A percentile compares a stretch with the other conserved stretches of the same genome.
Conservation (phyloP, 1,284 basidiomycete species). For the Athelia sp. region DNA sequence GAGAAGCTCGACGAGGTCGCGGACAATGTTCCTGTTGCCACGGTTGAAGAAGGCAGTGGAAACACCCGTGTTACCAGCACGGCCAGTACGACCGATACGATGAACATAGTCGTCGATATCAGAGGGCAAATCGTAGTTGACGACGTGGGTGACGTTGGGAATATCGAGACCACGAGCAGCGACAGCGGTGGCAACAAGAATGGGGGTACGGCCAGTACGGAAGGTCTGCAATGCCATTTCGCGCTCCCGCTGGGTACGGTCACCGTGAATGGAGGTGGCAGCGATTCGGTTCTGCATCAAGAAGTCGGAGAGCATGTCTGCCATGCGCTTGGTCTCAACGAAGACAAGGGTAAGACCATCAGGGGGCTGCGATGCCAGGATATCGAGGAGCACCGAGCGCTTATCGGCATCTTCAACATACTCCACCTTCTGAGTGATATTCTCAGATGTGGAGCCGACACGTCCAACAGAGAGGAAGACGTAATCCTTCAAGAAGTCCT, state of each 20-base stretch:
- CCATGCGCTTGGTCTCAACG: slow-evolving; percentile 99
- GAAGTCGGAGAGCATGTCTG: slow-evolving; percentile 97
- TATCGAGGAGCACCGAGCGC: slow-evolving; percentile 93
- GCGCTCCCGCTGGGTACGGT: slow-evolving; percentile 96
- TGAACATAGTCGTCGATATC: slow-evolving; percentile 99
- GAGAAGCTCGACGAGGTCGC: slow-evolving; percentile 89
- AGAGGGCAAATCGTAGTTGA: slow-evolving; percentile 98
- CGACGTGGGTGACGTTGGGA: slow-evolving; percentile 97
- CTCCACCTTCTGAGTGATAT: slow-evolving; percentile 99
- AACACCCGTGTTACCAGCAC: slow-evolving; percentile 97
- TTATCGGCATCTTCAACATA: slow-evolving; percentile 98
- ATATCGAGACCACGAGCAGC: slow-evolving; percentile 99
- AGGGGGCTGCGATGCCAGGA: slow-evolving; percentile 76
- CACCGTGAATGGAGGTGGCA: slow-evolving; percentile 97
- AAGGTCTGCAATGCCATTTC: slow-evolving; percentile 95
- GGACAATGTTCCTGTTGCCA: slow-evolving; percentile 87
- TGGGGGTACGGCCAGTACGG: slow-evolving; percentile 90
- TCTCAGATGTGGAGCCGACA: slow-evolving; percentile 98
- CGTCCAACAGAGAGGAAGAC: slow-evolving; percentile 98
- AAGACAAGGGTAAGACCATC: slow-evolving; percentile 92
- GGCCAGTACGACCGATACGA: slow-evolving; percentile 98
- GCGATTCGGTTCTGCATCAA: slow-evolving; percentile 80
- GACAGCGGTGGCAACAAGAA: slow-evolving; percentile 97
- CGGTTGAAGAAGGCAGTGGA: slow-evolving; percentile 95
- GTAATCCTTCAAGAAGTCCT: slow-evolving; percentile 95